Evolutionary conservation across 2,329 filamentous ascomycete genomes (phyloP).

Genomic region (Akanthomyces uredinophilus): DNA sequence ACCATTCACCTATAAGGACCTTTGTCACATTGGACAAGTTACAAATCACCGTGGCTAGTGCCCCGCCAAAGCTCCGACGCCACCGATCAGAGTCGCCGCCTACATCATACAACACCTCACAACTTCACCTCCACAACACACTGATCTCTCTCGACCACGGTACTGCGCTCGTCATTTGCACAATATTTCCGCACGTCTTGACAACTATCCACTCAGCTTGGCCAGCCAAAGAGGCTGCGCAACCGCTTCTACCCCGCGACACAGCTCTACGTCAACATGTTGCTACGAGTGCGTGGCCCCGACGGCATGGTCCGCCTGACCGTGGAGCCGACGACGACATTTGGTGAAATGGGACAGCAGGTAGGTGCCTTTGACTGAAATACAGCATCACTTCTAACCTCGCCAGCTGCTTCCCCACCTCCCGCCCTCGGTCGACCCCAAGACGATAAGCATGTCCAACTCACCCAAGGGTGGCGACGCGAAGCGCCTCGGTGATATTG

Average conservation of each 20-base stretch:
- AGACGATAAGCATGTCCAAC: slow-evolving; percentile 58
- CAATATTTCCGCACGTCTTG: neutral
- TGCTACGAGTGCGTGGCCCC: slow-evolving; percentile 81
- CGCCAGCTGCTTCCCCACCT: slow-evolving; percentile 52
- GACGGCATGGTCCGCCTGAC: slow-evolving; percentile 89
- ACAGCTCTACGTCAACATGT: slow-evolving; percentile 48
- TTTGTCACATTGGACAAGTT: neutral
- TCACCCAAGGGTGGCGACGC: slow-evolving; percentile 53
- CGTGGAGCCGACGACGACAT: slow-evolving; percentile 68
- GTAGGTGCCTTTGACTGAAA: slow-evolving; percentile 30
- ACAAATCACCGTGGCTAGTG: slow-evolving; percentile 10
- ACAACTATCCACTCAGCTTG: neutral
- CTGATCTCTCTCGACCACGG: neutral
- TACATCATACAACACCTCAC: slow-evolving; percentile 8
- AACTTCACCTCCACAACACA: neutral
- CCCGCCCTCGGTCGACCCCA: slow-evolving; percentile 56
- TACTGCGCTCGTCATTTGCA: neutral
- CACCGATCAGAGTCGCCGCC: slow-evolving; percentile 6
- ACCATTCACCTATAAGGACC: neutral
- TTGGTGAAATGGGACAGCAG: slow-evolving; percentile 55
- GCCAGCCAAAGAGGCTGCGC: slow-evolving; percentile 6
- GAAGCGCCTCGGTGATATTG: slow-evolving; percentile 55
- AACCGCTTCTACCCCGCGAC: neutral
- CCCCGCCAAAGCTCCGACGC: slow-evolving; percentile 12
- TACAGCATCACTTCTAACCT: slow-evolving; percentile 16